Conservation (phyloP, 805 yeast species). For the Cyberlindnera sargentensis region DNA sequence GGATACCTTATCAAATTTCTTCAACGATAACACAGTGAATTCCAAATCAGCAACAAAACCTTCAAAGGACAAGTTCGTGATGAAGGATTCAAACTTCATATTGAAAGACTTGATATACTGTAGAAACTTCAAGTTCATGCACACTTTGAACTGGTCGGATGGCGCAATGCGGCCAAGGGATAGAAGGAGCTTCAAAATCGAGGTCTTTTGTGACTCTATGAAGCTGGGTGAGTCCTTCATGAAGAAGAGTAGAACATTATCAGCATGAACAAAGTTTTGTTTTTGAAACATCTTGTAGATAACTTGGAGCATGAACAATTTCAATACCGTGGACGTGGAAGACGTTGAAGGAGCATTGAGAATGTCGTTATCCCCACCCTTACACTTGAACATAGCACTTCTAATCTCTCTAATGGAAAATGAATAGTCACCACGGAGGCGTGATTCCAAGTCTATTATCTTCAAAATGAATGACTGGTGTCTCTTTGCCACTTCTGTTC, state of each 20-base stretch:
- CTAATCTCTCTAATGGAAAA: constrained; percentile 4
- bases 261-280: constrained; percentile 4
- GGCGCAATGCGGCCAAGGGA: constrained; percentile 16
- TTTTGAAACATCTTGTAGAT: constrained; percentile 18
- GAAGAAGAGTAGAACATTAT: constrained; percentile 9
- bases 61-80: constrained; percentile 11
- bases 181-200: constrained; percentile 13
- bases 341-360: neutral
- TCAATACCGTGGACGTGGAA: constrained; percentile 5
- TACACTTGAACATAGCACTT: constrained; percentile 1
- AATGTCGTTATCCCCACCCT: neutral
- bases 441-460: constrained; percentile 18
- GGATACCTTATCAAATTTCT: constrained; percentile 8
- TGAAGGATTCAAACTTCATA: constrained; percentile 13
- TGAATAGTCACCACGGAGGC: constrained; percentile 5
- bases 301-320: constrained; percentile 17
- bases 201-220: constrained; percentile 8
- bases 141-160: constrained; percentile 12
- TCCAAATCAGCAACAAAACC: constrained; percentile 7
- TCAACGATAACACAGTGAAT: neutral
- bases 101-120: constrained; percentile 11
- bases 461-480: constrained; percentile 18
- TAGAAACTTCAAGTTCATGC: constrained; percentile 18
- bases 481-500: constrained; percentile 8
- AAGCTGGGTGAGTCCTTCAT: constrained; percentile 3